A percentile compares a stretch with the other conserved stretches of the same genome.
These are phyloP conservation scores for Ceratobasidium sp. DNA, from an alignment of 1,284 basidiomycete species.

Conservation along the genomic window DNA sequence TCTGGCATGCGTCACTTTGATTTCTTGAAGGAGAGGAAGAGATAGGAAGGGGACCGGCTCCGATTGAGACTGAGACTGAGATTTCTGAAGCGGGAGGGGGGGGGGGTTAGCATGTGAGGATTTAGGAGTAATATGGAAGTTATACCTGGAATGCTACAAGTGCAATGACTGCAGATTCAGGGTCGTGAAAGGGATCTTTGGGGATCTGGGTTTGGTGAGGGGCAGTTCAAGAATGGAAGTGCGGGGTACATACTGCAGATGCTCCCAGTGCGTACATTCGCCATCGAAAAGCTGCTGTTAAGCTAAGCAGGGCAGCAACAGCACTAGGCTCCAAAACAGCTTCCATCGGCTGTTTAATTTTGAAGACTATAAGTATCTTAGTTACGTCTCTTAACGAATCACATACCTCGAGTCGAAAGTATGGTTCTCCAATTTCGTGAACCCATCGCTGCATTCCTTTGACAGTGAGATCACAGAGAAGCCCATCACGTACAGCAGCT, in stretches of 20 bases:
- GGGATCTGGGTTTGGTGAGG: slow-evolving; percentile 61
- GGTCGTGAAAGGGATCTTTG: slow-evolving; percentile 82
- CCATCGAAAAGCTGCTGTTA: slow-evolving; percentile 75
- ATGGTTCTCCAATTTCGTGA: slow-evolving; percentile 70
- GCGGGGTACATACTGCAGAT: slow-evolving; percentile 20
- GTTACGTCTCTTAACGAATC: not conserved
- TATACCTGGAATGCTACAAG: slow-evolving; percentile 55
- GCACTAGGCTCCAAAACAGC: slow-evolving; percentile 77
- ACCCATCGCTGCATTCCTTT: slow-evolving; percentile 78
- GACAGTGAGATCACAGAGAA: slow-evolving; percentile 80
- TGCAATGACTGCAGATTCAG: slow-evolving; percentile 65
- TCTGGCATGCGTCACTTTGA: slow-evolving; percentile 67
- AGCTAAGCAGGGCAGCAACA: slow-evolving; percentile 75
- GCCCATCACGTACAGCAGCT: slow-evolving; percentile 68
- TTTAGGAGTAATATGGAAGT: not conserved
- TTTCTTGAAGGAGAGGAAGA: slow-evolving; percentile 61
- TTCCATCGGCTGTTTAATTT: slow-evolving; percentile 69
- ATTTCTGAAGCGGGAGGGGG: slow-evolving; percentile 32
- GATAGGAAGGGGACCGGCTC: slow-evolving; percentile 28
- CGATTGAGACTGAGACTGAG: slow-evolving; percentile 17
- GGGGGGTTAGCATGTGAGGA: slow-evolving; percentile 4
- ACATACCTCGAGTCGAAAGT: slow-evolving; percentile 71
- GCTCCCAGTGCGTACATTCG: slow-evolving; percentile 69
- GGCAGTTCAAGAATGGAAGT: not conserved
- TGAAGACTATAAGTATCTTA: slow-evolving; percentile 24